A percentile compares a stretch with the other conserved stretches of the same genome.
phyloP scores from a whole-genome alignment of 495 filamentous ascomycete genomes.

The Hypoxylon intermedium region DNA sequence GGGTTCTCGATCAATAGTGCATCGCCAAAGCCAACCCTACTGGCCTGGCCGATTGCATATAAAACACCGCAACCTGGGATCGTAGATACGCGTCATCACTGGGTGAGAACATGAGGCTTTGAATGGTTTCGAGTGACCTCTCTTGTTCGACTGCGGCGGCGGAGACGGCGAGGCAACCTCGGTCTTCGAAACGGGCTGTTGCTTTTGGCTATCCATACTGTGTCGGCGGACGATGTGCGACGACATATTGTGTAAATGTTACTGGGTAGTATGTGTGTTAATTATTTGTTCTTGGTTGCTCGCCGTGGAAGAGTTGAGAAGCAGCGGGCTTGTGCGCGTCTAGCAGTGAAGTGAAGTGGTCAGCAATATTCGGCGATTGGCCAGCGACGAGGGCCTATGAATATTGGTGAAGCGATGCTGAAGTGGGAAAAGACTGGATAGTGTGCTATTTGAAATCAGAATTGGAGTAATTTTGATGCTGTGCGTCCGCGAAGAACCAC shows the following conservation, averaged over 20 bases:
- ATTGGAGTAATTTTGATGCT: neutral
- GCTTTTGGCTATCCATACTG: neutral
- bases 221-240: neutral
- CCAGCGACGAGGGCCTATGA: neutral
- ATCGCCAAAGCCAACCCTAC: constrained; percentile 72
- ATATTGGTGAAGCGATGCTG: constrained; percentile 3
- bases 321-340: neutral
- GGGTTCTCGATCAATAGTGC: constrained; percentile 65
- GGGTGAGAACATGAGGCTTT: constrained; percentile 63
- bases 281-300: neutral
- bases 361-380: too few species aligned
- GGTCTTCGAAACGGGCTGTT: neutral
- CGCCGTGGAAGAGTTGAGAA: neutral
- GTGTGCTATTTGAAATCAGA: neutral
- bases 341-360: too few species aligned
- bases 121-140: constrained; percentile 3
- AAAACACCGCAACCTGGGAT: constrained; percentile 53
- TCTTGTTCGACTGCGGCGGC: neutral
- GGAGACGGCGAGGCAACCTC: neutral
- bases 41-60: constrained; percentile 55
- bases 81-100: constrained; percentile 64
- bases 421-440: neutral
- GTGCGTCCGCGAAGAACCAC: neutral
- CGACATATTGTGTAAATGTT: neutral
- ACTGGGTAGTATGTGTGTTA: neutral